Evolutionary conservation across 768 basidiomycete genomes (phyloP).

Genomic region (Thelephora ganbajun): DNA sequence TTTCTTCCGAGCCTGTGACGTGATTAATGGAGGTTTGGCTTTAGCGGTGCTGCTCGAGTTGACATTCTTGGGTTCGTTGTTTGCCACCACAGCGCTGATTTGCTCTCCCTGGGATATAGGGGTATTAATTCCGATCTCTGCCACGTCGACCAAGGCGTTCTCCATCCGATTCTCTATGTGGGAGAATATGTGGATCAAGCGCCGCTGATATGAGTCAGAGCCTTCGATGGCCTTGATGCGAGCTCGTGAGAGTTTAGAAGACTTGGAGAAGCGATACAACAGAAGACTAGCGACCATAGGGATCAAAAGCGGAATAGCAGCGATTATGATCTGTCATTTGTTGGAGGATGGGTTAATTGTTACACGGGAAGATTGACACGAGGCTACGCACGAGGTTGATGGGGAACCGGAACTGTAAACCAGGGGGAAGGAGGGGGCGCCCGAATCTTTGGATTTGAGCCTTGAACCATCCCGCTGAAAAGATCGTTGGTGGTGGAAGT

Average conservation of each 20-base stretch:
- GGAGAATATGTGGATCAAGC: not conserved
- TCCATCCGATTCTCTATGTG: not conserved
- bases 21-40: too few species aligned
- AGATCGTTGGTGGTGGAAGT: not conserved
- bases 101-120: too few species aligned
- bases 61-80: not conserved
- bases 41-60: not conserved
- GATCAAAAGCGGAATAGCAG: not conserved
- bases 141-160: not conserved
- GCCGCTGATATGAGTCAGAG: not conserved
- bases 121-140: not conserved
- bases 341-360: not conserved
- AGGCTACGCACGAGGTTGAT: not conserved
- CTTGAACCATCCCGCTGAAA: conserved; percentile 30
- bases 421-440: conserved; percentile 40
- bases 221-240: not conserved
- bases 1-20: too few species aligned
- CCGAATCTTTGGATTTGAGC: conserved; percentile 18
- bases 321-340: not conserved
- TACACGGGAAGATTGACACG: not conserved
- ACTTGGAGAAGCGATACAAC: not conserved
- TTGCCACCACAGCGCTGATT: not conserved
- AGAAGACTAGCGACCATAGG: not conserved
- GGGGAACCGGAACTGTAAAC: conserved; percentile 1
- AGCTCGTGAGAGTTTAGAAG: not conserved